A percentile compares a stretch with the other conserved stretches of the same genome.
phyloP scores from a whole-genome alignment of 495 filamentous ascomycete species.

The Wilcoxina mikolae region DNA sequence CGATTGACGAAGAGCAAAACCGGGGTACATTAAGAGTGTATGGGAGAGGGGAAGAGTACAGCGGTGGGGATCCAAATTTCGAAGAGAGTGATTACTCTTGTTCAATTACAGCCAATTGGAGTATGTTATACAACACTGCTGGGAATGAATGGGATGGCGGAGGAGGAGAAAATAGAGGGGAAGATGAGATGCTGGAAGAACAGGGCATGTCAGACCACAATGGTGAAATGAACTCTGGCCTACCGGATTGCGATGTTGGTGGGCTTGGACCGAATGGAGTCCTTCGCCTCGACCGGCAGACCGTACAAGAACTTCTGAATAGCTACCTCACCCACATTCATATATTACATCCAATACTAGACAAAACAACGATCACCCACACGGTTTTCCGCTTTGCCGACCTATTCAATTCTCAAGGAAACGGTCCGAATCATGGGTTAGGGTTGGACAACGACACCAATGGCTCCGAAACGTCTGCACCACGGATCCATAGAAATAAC shows the following conservation, averaged over 20 bases:
- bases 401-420: slow-evolving; percentile 10
- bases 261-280: slow-evolving; percentile 30
- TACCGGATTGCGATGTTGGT: neutral
- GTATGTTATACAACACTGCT: neutral
- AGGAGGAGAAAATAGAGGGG: slow-evolving; percentile 11
- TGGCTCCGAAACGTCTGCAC: slow-evolving; percentile 21
- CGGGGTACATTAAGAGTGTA: slow-evolving; percentile 63
- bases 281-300: slow-evolving; percentile 48
- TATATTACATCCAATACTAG: slow-evolving; percentile 78
- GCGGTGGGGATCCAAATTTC: slow-evolving; percentile 2
- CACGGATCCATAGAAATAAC: slow-evolving; percentile 15
- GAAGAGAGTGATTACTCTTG: slow-evolving; percentile 2
- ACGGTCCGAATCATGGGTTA: neutral
- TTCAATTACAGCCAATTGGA: neutral
- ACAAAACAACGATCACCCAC: slow-evolving; percentile 35
- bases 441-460: slow-evolving; percentile 3
- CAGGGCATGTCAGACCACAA: neutral
- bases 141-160: slow-evolving; percentile 24
- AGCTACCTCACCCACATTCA: slow-evolving; percentile 72
- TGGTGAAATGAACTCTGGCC: neutral
- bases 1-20: slow-evolving; percentile 56
- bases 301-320: slow-evolving; percentile 46
- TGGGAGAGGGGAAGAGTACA: slow-evolving; percentile 63
- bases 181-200: neutral
- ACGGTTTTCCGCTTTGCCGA: slow-evolving; percentile 40